Conservation (phyloP, 139 green algal species). For the Raphidocelis subcapitata region DNA sequence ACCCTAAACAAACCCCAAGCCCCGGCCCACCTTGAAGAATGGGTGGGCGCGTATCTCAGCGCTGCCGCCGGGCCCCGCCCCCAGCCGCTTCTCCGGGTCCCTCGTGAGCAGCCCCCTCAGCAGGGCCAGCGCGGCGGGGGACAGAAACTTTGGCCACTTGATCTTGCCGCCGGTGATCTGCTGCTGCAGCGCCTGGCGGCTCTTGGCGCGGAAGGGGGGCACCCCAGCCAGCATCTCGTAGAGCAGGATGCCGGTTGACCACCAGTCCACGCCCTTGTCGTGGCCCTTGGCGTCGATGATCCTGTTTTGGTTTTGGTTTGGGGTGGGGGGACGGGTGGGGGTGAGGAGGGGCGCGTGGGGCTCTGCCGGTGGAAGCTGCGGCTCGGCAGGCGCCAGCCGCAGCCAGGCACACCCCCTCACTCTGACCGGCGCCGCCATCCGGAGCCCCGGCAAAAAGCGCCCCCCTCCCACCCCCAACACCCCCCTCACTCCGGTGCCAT, state of each 20-base stretch:
- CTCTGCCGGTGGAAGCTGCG: too few relatives aligned
- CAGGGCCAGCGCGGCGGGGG: constrained; percentile 43
- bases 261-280: constrained; percentile 94
- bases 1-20: too few relatives aligned
- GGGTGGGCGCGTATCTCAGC: constrained; percentile 73
- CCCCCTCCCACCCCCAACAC: too few relatives aligned
- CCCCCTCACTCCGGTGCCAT: constrained; percentile 69
- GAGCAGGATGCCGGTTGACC: constrained; percentile 92
- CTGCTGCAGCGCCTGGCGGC: constrained; percentile 80
- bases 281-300: constrained; percentile 86
- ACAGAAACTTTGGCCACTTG: constrained; percentile 72
- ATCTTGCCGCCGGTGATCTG: constrained; percentile 80
- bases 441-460: too few relatives aligned
- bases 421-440: too few relatives aligned
- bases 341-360: too few relatives aligned
- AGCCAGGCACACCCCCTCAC: too few relatives aligned
- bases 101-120: constrained; percentile 81
- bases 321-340: too few relatives aligned
- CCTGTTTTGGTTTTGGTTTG: too few relatives aligned
- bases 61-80: constrained; percentile 63
- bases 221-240: constrained; percentile 96
- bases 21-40: constrained; percentile 84
- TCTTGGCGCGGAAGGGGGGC: constrained; percentile 90
- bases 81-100: constrained; percentile 83
- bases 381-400: too few relatives aligned